Conservation (phyloP, 306 rosid genomes). For the Cucumis melo region DNA sequence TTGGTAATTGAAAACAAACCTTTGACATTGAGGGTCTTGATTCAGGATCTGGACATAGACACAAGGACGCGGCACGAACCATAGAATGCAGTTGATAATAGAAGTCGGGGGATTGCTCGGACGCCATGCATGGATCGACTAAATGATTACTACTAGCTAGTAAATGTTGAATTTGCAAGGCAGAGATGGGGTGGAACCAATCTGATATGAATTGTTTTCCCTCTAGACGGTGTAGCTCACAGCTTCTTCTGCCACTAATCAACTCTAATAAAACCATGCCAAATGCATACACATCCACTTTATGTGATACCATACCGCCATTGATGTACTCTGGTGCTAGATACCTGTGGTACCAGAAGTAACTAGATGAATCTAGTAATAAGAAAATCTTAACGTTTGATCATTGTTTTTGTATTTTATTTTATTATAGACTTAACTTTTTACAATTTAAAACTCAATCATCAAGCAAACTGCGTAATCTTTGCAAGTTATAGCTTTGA, state of each 20-base stretch:
- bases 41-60: constrained; percentile 68
- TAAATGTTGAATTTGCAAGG: constrained; percentile 39
- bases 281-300: constrained; percentile 84
- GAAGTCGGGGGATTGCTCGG: constrained; percentile 43
- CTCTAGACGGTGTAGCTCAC: constrained; percentile 38
- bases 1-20: constrained; percentile 25
- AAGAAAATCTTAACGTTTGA: not conserved
- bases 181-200: constrained; percentile 43
- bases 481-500: not conserved
- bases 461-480: not conserved
- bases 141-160: constrained; percentile 33
- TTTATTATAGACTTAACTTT: not conserved
- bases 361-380: constrained; percentile 12
- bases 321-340: constrained; percentile 82
- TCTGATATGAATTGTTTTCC: constrained; percentile 38
- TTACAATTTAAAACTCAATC: not conserved
- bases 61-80: constrained; percentile 76
- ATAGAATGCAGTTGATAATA: constrained; percentile 56
- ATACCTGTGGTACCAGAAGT: constrained; percentile 38
- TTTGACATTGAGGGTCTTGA: constrained; percentile 80
- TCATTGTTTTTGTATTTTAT: not conserved
- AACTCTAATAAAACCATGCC: constrained; percentile 74
- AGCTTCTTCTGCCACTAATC: constrained; percentile 52
- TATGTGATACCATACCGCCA: constrained; percentile 56
- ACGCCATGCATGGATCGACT: constrained; percentile 42